Evolutionary conservation across 1,284 basidiomycete species (phyloP), one percentile per base, ranked within the genome.

Genomic region (Exobasidium rhododendri): DNA sequence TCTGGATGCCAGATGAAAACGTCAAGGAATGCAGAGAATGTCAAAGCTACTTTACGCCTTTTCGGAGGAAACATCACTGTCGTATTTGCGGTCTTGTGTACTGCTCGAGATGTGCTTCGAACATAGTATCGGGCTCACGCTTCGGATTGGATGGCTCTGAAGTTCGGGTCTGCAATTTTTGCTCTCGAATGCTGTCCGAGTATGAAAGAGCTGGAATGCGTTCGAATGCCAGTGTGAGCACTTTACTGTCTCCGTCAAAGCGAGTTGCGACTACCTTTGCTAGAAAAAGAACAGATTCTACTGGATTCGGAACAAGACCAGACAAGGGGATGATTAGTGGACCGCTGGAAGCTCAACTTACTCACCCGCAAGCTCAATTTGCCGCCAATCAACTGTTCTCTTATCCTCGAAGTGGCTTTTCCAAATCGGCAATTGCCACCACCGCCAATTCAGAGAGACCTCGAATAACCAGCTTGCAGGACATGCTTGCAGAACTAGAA

Each of bases 111-210:
- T 75, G 94, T 79, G 94, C 94, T 2, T 93, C 92, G n/a, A 94
- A 97, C 74, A 90, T 97, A 73, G 92, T 98, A 80, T 92, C 93
- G 66, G 94, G 92, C 5, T 85, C 87, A n/a, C 87, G 92, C 1
- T 97, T 96, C 22, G 61, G 61, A 35, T 56, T 62, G 6, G 22
- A 31, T 3, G 55, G 46, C 35, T 13, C 57, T 26, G 90, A 90
- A 85, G 85, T 97, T 60, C 86, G 94, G 62, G 89, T 94, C 11
- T 97, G 94, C 82, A 96, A 97, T 75, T 84, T 96, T 22, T 98
- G 96, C 80, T 83, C 96, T 28, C 89, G 91, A 72, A 93, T 94
- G 80, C 86, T 96, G 61, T 88, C 89, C 59, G 90, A 89, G 70
- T 83, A 83, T 71, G 81, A 81, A 54, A 57, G 53, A 26, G 58